Base-by-base conservation (phyloP, 1,284 basidiomycete species). In the Ceratobasidium sp. region DNA sequence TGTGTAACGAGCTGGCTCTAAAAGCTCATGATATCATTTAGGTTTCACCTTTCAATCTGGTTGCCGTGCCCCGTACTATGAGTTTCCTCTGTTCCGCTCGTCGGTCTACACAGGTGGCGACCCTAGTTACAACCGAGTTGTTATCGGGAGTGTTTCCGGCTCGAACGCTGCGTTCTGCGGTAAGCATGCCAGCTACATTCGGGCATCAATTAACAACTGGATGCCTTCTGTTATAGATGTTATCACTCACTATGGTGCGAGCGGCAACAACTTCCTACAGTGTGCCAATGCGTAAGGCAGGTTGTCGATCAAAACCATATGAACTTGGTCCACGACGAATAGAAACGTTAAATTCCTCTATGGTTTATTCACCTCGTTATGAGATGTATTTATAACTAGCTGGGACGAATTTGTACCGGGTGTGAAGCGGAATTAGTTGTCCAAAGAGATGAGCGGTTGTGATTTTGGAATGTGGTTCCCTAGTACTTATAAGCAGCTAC, bases 211-310 rank as follows among this genome's bases (percentile, higher is more conserved):
- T 20, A 26, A 18, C 46, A 39, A 46, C 33, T 10, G n/a, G 40
- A 42, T 40, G 18, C 28, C 44, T 42, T 39, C 18, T 18, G 33
- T 7, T 12, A 20, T 39, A 76, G 72, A 55, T 23, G 72, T 76
- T 51, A 20, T 76, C 13, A 76, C 72, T 64, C 72, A 76, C 49
- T 55, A 55, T 23, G 72, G 72, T 33, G 72, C 72, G 44, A 64
- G 61, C 49, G 72, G 72, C 18, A 76, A 66, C 49, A 76, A 76
- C 72, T 76, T 76, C 56, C 49, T 76, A 5, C 72, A 76, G 61
- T 76, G 72, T 49, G 61, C 53, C 72, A 61, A 73, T 26, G 44
- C 58, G 4, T 73, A 73, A 63, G 33, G 53, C 53, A 13, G 10
- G 44, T 67, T 33, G 33, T 33, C 33, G 4, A 4, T 33, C 33